Evolutionary conservation across 345 rosid genomes (phyloP).

Genomic region (Clarkia xantiana): DNA sequence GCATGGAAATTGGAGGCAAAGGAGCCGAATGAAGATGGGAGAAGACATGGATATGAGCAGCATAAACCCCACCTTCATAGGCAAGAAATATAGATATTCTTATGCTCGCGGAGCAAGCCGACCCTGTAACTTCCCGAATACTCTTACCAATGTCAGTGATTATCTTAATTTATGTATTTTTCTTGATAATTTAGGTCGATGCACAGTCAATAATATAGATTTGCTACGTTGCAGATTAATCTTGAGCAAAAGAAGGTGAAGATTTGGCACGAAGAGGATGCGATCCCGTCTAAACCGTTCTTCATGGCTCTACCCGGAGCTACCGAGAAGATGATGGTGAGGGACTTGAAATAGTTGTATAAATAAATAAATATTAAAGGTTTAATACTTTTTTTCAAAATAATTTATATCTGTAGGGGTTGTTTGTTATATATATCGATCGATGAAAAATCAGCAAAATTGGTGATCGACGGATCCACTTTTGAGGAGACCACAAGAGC

Average conservation of each 20-base stretch:
- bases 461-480: conserved; percentile 61
- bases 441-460: conserved; percentile 56
- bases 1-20: conserved; percentile 65
- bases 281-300: conserved; percentile 82
- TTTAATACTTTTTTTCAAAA: not conserved
- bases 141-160: conserved; percentile 74
- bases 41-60: conserved; percentile 97
- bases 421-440: too few relatives aligned
- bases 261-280: conserved; percentile 69
- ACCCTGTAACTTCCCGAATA: conserved; percentile 93
- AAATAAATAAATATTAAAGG: not conserved
- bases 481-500: conserved; percentile 92
- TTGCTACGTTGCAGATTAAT: conserved; percentile 38
- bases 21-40: conserved; percentile 84
- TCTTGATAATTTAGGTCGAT: not conserved
- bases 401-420: conserved; percentile 30
- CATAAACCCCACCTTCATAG: conserved; percentile 62
- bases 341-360: not conserved
- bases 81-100: conserved; percentile 61
- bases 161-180: not conserved
- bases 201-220: not conserved
- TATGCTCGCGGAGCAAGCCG: conserved; percentile 92
- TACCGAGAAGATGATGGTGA: conserved; percentile 84
- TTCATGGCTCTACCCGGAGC: conserved; percentile 87
- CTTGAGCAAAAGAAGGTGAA: conserved; percentile 51